Evolutionary conservation across 768 basidiomycete species (phyloP).

Genomic region (Coprinellus aureogranulatus): DNA sequence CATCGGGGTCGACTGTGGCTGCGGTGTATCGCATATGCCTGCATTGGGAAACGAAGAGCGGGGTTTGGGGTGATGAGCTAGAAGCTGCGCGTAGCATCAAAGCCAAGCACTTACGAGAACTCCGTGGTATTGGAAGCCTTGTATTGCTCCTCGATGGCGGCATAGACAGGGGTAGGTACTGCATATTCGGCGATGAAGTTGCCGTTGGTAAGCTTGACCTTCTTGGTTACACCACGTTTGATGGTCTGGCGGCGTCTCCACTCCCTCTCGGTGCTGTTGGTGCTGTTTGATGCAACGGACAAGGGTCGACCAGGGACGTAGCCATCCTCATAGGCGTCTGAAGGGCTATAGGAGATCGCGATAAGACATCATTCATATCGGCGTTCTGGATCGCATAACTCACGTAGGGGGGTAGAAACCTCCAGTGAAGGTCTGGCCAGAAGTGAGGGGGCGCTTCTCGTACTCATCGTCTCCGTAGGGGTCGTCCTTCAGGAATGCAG

Average conservation of each 20-base stretch:
- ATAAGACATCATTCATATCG: background rate
- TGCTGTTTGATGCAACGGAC: constrained; percentile 53
- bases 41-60: background rate
- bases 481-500: constrained; percentile 46
- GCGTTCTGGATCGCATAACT: constrained; percentile 26
- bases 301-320: constrained; percentile 47
- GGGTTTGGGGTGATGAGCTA: background rate
- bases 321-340: constrained; percentile 61
- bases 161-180: constrained; percentile 80
- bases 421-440: constrained; percentile 48
- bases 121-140: constrained; percentile 73
- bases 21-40: constrained; percentile 95
- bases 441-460: constrained; percentile 76
- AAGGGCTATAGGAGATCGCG: constrained; percentile 43
- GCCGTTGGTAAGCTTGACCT: constrained; percentile 89
- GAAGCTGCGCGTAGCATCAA: constrained; percentile 3
- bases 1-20: constrained; percentile 88
- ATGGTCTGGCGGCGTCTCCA: constrained; percentile 83
- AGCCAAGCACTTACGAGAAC: constrained; percentile 68
- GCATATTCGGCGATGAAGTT: constrained; percentile 90
- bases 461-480: constrained; percentile 66
- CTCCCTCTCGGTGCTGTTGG: constrained; percentile 57
- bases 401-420: constrained; percentile 78
- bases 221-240: constrained; percentile 88
- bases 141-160: constrained; percentile 81